These are phyloP conservation scores for Sisymbrium altissimum DNA, from an alignment of 345 rosid genomes.

Conservation along the genomic window DNA sequence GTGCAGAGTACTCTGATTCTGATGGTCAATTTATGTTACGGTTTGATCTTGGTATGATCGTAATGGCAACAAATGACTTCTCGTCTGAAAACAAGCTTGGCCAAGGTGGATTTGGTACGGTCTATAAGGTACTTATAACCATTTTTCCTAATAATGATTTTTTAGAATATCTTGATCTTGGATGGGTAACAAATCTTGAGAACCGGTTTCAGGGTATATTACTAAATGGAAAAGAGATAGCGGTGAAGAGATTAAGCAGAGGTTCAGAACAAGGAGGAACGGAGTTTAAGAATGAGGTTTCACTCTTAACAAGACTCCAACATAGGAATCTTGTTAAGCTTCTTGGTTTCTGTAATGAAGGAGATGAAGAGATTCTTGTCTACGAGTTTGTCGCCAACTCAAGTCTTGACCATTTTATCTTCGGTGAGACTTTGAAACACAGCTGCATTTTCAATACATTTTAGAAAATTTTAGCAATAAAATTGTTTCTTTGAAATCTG, in stretches of 20 bases:
- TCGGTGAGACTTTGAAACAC: conserved; percentile 28
- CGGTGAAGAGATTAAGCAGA: conserved; percentile 41
- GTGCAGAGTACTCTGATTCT: conserved; percentile 13
- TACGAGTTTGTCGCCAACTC: conserved; percentile 48
- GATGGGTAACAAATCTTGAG: background rate
- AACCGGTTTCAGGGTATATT: conserved; percentile 39
- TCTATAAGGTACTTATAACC: conserved; percentile 34
- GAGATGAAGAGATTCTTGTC: conserved; percentile 45
- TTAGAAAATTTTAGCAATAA: background rate
- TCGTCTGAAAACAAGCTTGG: conserved; percentile 34
- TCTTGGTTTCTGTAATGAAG: conserved; percentile 46
- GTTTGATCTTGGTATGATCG: conserved; percentile 16
- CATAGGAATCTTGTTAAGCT: conserved; percentile 57
- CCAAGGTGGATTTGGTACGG: conserved; percentile 43
- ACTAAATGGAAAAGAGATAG: conserved; percentile 36
- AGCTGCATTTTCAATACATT: background rate
- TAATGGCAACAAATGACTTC: conserved; percentile 24
- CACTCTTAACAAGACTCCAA: conserved; percentile 52
- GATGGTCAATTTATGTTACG: conserved; percentile 11
- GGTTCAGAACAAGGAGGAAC: conserved; percentile 46
- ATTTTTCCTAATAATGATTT: too few species aligned
- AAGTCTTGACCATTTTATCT: conserved; percentile 49
- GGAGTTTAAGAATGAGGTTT: conserved; percentile 53
- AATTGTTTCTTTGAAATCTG: background rate
- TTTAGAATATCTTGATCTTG: too few species aligned